A percentile compares a stretch with the other conserved stretches of the same genome.
These are phyloP conservation scores for Populus trichocarpa DNA, from an alignment of 441 rosid species.

Conservation along the genomic window DNA sequence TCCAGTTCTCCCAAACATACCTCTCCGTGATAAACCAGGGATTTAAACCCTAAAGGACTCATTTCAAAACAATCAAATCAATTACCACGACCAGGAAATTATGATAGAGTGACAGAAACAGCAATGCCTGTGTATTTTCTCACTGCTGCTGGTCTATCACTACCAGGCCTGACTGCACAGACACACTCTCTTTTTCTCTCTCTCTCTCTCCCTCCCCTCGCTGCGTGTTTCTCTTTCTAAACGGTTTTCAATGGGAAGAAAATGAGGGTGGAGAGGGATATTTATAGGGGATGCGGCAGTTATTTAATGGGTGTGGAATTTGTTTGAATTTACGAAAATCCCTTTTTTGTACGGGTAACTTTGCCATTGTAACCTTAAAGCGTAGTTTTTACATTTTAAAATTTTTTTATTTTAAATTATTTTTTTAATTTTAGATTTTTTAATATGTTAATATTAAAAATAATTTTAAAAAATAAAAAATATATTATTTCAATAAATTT, in stretches of 20 bases:
- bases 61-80: slow-evolving; percentile 26
- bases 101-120: not conserved
- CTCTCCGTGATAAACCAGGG: slow-evolving; percentile 81
- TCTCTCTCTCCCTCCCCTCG: not conserved
- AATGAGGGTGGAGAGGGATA: not conserved
- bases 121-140: not conserved
- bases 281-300: not conserved
- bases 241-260: not conserved
- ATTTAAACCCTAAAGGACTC: slow-evolving; percentile 83
- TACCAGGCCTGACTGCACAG: not conserved
- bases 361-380: not conserved
- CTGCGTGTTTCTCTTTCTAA: not conserved
- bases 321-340: not conserved
- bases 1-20: slow-evolving; percentile 76
- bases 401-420: too few relatives aligned
- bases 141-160: not conserved
- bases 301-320: not conserved
- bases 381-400: too few relatives aligned
- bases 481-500: too few relatives aligned
- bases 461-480: too few relatives aligned
- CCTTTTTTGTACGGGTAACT: not conserved
- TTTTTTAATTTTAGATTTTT: too few relatives aligned
- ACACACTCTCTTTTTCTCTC: not conserved
- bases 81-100: not conserved
- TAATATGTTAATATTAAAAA: too few relatives aligned